Evolutionary conservation across 345 rosid genomes (phyloP).

Genomic region (Brassica napus): Da-Ae NC_063443.1:8566501-8567000

Average conservation of each 20-base stretch:
- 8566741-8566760: slow-evolving; percentile 97
- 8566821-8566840: slow-evolving; percentile 56
- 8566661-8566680: slow-evolving; percentile 50
- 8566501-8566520: not conserved
- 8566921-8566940: slow-evolving; percentile 8
- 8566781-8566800: slow-evolving; percentile 97
- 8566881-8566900: not conserved
- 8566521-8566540: not conserved
- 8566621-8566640: not conserved
- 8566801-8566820: slow-evolving; percentile 91
- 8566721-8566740: slow-evolving; percentile 62
- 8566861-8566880: slow-evolving; percentile 10
- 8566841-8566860: no score
- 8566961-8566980: slow-evolving; percentile 35
- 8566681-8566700: slow-evolving; percentile 40
- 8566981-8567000: not conserved
- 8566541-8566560: not conserved
- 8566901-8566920: slow-evolving; percentile 2
- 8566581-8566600: not conserved
- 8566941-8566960: slow-evolving; percentile 18
- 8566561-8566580: not conserved
- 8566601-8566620: not conserved
- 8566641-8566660: not conserved
- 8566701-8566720: not conserved
- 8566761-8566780: slow-evolving; percentile 90